Evolutionary conservation across 352 stramenopile genomes (phyloP), one percentile per base, ranked within the genome.

Genomic region (Globisporangium cystogenes): DNA sequence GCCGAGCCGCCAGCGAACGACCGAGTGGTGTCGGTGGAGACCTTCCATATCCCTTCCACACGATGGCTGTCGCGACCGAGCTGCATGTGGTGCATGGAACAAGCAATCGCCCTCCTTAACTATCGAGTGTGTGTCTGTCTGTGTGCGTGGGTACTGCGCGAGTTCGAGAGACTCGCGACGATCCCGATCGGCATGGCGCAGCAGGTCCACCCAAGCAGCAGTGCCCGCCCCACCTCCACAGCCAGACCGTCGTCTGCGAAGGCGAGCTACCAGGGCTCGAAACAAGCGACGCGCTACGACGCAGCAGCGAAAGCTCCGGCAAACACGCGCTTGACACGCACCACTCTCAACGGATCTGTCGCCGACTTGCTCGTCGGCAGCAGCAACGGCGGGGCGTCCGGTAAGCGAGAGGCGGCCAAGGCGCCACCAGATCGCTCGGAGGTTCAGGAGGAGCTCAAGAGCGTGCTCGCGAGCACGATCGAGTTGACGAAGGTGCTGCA

Each of bases 391-490:
- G 40, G 29, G 46, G 43, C 40, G 26, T 36, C n/a, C 60, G 70
- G 24, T 59, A 60, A 63, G 52, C 43, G 49, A 31, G 18, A 48
- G 18, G 64, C 62, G 18, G 50, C 53, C 18, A 83, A 80, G 43
- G 51, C 68, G 20, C 55, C 64, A 4, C 29, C 29, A 12, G 75
- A 87, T 44, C 67, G 69, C 43, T 64, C 72, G 8, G 72, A 84
- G 41, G 74, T 90, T 10, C 79, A 90, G 53, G 76, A 90, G 36
- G 79, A 90, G 50, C 72, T 90, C 39, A 80, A 82, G 39, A 67
- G 63, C 35, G 70, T 90, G 26, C 58, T 90, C 24, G 71, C 70
- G 33, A 70, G 67, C 36, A 87, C 79, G 12, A 86, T 90, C 20
- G 74, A 84, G 46, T 62, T 90, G 23, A 79, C 79, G 2, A 90